Base-by-base conservation (phyloP, 805 yeast genomes). In the Candida namnaoensis region DNA sequence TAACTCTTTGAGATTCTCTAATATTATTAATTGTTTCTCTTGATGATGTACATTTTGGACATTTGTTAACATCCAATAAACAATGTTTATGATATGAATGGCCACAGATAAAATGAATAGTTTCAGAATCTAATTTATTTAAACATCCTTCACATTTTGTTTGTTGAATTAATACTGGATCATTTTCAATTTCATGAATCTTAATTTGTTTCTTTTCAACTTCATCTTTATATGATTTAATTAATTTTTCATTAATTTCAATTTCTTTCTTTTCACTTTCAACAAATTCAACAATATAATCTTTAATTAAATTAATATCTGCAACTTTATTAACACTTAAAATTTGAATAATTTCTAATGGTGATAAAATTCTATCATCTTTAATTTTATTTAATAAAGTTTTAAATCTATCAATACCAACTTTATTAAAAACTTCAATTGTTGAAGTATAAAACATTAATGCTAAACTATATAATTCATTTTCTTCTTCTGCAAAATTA, bases 21-120 rank as follows among this genome's bases (percentile, higher is more conserved):
- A 82, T 56, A 11, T 80, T 74, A 26, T 69, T 70, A 23, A 86
- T 65, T 5, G 83, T 78, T 45, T 86, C 91, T 37, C 78, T 60
- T 38, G 84, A 86, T n/a, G 76, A 73, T 2, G 79, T 59, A 56
- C 97, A 91, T 35, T 71, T 67, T 0, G 97, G 96, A 56, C 98
- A 91, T 36, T 64, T 69, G 15, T 56, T 60, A 34, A 68, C 74
- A 36, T 78, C 79, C 39, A 69, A 69, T 25, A 88, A 61, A 56
- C 99, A 93, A 36, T 82, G 68, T 50, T 82, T 85, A 55, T 93
- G 98, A 55, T 77, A 88, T 3, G 93, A 78, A 54, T 93, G 99
- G 28, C 72, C 71, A 64, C 99, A 93, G 47, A 78, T 75, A 65
- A 91, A 93, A 52, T 86, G 95, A 1, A 85, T 75, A 3, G 82